A percentile compares a stretch with the other conserved stretches of the same genome.
Conservation (phyloP, 1,284 basidiomycete genomes). For the Chondrostereum purpureum region DNA sequence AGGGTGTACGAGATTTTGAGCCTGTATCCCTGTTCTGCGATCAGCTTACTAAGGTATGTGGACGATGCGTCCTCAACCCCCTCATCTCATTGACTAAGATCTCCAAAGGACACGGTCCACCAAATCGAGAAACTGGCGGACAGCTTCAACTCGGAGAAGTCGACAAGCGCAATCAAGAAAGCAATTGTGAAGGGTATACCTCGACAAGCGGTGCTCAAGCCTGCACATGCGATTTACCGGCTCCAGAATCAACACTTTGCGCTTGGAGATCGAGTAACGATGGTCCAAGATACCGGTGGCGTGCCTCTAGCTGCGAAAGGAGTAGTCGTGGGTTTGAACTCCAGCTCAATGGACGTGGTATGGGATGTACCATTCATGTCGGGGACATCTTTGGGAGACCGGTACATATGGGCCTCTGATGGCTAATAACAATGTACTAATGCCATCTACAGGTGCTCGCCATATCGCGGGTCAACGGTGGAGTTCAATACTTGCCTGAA, state of each 20-base stretch:
- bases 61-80: not conserved
- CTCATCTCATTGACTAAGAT: constrained; percentile 8
- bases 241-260: constrained; percentile 87
- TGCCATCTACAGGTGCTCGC: constrained; percentile 60
- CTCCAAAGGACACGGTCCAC: constrained; percentile 60
- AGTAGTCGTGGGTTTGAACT: constrained; percentile 85
- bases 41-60: constrained; percentile 75
- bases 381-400: constrained; percentile 80
- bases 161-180: constrained; percentile 69
- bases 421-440: not conserved
- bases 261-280: constrained; percentile 93
- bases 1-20: constrained; percentile 87
- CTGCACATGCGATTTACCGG: constrained; percentile 84
- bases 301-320: constrained; percentile 92
- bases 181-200: constrained; percentile 89
- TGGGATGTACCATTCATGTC: constrained; percentile 97
- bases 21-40: constrained; percentile 91
- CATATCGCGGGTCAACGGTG: constrained; percentile 83
- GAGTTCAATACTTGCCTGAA: constrained; percentile 84
- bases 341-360: constrained; percentile 89
- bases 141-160: constrained; percentile 54
- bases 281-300: constrained; percentile 93
- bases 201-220: constrained; percentile 92
- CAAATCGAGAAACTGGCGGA: constrained; percentile 78
- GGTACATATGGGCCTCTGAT: constrained; percentile 37